Evolutionary conservation across 1,139 yeast species (phyloP), one percentile per base, ranked within the genome.

Genomic region (Magnusiomyces paraingens): DNA sequence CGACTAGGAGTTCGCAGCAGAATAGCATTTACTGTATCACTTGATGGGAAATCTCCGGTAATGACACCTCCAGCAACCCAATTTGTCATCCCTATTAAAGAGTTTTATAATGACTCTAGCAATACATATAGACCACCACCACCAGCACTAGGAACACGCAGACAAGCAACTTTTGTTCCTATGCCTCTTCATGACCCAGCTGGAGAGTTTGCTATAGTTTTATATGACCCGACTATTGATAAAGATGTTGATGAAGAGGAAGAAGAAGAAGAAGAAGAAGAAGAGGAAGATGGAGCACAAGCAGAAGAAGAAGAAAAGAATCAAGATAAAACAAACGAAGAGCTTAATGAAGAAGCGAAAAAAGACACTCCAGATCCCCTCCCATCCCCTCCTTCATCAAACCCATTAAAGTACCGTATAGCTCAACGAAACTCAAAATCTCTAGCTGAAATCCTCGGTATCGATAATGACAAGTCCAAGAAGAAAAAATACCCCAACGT

Each of bases 201-300:
- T 52, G 89, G 86, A 58, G 98, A 93, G 67, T 84, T 89, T 66
- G 98, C 99, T 0, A 89, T 94, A 53, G 98, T 93, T 1, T 74
- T 93, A 49, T 93, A 89, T 64, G 99, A 93, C 66, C 99, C 99
- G 0, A 88, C 98, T 0, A 84, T 91, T 2, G 95, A 87, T 64
- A 75, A 77, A 20, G 61, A 62, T 47, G 63, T 62, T 5, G 50
- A 52, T 10, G 58, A 47, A 32, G 53, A 51, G 2, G 58, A 55
- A 14, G 60, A 63, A 2, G 60, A 55, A 12, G 54, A 58, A 17
- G 58, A 52, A 32, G 58, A 58, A 29, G 61, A 53, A 21, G 55
- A 43, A 10, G 51, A 52, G 29, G 56, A 49, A 20, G 58, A 52
- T n/a, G 59, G 60, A 39, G 65, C 60, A 10, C 51, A 60, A 39